Base-by-base conservation (phyloP, 1,139 yeast species). In the Lodderomyces orthopsilosis region DNA sequence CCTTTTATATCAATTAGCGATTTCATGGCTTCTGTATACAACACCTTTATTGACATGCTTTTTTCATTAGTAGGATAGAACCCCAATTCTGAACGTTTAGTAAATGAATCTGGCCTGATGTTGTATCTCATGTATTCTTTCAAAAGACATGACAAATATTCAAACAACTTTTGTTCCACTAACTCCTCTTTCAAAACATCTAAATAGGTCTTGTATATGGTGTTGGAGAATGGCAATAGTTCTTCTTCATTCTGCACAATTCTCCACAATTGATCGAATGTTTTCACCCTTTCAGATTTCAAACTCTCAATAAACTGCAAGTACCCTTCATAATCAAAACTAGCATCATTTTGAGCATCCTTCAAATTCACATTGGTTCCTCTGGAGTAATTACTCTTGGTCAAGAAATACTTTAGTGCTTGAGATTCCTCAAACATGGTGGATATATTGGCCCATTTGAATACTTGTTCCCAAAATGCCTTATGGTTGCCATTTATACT, bases 271-370 rank as follows among this genome's bases (percentile, higher is more conserved):
- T 67, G 65, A 13, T 53, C 47, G 46, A 70, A 57, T 3, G 65
- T 56, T 1, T 56, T 53, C 12, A 47, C 41, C 46, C 77, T 56
- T 42, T 61, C 64, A 8, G 46, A 38, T 38, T 56, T 53, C 28
- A 71, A 53, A 8, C 58, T 62, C 2, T 57, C 51, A 7, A 61
- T 44, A 44, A 60, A 69, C 35, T 46, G 58, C 45, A 70, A 53
- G 51, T 57, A 72, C 3, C 68, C 66, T 46, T 69, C 71, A 50
- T 68, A 70, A 47, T 72, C 74, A 45, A 72, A 72, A 38, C 68
- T 61, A 9, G 60, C 67, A 49, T 67, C 59, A 35, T 60, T 57
- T 46, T 66, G 61, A 0, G 65, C 68, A 35, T 64, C 69, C 14
- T 52, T 53, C 13, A 68, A 54, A 4, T 57, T 46, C 1, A 48